These are phyloP conservation scores for Boletus sp. DNA, from an alignment of 768 basidiomycete species.

Conservation along the genomic window DNA sequence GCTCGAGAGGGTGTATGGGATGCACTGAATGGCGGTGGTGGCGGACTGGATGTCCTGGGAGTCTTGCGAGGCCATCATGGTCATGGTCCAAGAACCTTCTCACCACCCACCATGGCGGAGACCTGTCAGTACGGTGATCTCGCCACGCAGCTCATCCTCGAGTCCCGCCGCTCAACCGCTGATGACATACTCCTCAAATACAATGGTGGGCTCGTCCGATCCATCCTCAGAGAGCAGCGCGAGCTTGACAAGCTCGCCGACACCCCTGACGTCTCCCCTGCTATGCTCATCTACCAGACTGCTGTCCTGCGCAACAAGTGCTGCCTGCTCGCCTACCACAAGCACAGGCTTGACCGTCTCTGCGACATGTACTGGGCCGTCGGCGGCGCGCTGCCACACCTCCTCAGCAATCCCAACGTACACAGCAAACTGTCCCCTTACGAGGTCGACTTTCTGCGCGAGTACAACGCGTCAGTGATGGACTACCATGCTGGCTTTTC, in stretches of 20 bases:
- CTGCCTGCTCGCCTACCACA: conserved; percentile 92
- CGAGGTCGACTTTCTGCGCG: conserved; percentile 81
- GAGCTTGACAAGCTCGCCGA: conserved; percentile 67
- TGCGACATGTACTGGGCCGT: conserved; percentile 87
- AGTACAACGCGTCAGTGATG: conserved; percentile 79
- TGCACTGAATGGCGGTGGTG: conserved; percentile 41
- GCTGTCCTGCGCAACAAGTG: conserved; percentile 91
- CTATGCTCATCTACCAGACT: conserved; percentile 86
- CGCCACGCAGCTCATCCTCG: conserved; percentile 82
- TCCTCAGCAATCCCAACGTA: conserved; percentile 66
- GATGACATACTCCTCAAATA: conserved; percentile 88
- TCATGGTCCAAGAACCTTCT: conserved; percentile 7
- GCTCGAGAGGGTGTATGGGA: neutral
- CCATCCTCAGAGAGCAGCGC: conserved; percentile 87
- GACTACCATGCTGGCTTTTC: conserved; percentile 83
- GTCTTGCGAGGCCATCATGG: conserved; percentile 33
- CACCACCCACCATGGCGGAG: conserved; percentile 37
- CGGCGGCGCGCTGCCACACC: conserved; percentile 82
- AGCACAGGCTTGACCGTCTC: conserved; percentile 79
- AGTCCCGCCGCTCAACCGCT: conserved; percentile 81
- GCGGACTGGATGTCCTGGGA: conserved; percentile 49
- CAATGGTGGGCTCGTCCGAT: conserved; percentile 84
- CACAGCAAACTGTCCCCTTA: conserved; percentile 75
- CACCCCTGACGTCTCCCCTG: conserved; percentile 50
- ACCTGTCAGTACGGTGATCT: conserved; percentile 79